phyloP scores from a whole-genome alignment of 176 grass and related monocot genomes.

The Juncus inflexus region DNA sequence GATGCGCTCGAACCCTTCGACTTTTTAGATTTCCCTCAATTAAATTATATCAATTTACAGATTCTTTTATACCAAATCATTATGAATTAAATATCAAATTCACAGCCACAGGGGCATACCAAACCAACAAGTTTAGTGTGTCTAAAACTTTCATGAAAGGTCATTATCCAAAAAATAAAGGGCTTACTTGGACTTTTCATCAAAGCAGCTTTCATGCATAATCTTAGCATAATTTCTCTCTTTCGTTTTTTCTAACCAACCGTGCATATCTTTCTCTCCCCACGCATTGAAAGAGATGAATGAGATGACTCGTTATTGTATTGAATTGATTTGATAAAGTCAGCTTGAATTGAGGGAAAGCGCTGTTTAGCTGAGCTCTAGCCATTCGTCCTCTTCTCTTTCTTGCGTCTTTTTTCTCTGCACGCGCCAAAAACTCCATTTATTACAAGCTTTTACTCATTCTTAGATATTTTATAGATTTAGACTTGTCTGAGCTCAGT shows the following conservation, averaged over 20 bases:
- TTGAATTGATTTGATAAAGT: neutral
- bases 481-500: neutral
- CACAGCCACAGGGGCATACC: neutral
- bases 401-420: neutral
- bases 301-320: neutral
- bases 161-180: constrained; percentile 24
- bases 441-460: constrained; percentile 5
- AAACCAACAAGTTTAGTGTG: neutral
- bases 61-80: too few relatives aligned
- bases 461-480: neutral
- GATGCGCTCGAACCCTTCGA: too few relatives aligned
- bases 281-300: too few relatives aligned
- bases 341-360: constrained; percentile 1
- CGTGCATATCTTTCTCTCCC: neutral
- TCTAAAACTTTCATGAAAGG: neutral
- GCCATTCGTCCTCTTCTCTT: constrained; percentile 6
- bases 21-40: too few relatives aligned
- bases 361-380: constrained; percentile 3
- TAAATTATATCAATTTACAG: too few relatives aligned
- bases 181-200: constrained; percentile 16
- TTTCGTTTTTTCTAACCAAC: too few relatives aligned
- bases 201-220: neutral
- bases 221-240: too few relatives aligned
- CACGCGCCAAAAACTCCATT: constrained; percentile 15
- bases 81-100: too few relatives aligned